Evolutionary conservation across 192 early-diverging fungal species (phyloP).

Genomic region (Lobulomyces angularis): DNA sequence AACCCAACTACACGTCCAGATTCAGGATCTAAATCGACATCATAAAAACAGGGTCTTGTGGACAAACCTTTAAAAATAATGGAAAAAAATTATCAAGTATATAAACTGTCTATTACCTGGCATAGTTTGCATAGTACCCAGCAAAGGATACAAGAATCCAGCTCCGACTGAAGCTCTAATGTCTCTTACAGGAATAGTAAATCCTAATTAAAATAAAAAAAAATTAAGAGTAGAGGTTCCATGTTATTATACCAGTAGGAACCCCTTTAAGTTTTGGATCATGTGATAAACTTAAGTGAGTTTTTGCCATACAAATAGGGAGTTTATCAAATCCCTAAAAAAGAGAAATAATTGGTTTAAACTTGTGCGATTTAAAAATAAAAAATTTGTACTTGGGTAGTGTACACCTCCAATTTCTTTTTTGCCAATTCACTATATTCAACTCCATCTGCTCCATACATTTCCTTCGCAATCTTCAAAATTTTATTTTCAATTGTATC

Average conservation of each 20-base stretch:
- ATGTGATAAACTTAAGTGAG: slow-evolving; percentile 85
- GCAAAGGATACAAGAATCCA: slow-evolving; percentile 92
- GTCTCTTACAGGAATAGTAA: slow-evolving; percentile 86
- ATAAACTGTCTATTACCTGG: too few relatives aligned
- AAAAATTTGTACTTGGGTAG: slow-evolving; percentile 38
- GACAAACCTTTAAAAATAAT: neutral
- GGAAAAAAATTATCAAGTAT: slow-evolving; percentile 2
- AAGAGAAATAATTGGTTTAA: neutral
- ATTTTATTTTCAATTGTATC: slow-evolving; percentile 81
- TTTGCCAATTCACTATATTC: slow-evolving; percentile 71
- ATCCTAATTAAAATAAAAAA: slow-evolving; percentile 32
- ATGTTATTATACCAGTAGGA: slow-evolving; percentile 42
- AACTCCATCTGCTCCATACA: slow-evolving; percentile 92
- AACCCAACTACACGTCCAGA: slow-evolving; percentile 74
- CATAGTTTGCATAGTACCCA: slow-evolving; percentile 96
- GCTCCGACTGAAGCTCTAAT: slow-evolving; percentile 91
- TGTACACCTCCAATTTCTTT: slow-evolving; percentile 80
- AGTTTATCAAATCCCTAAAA: slow-evolving; percentile 66
- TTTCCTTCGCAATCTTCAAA: slow-evolving; percentile 76
- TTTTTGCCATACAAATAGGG: slow-evolving; percentile 99
- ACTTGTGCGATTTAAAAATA: slow-evolving; percentile 3
- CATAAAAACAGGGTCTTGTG: slow-evolving; percentile 82
- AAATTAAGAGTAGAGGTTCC: neutral
- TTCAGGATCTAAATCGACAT: slow-evolving; percentile 84
- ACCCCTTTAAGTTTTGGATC: slow-evolving; percentile 86